These are phyloP conservation scores for Pythium myriotylum DNA, from an alignment of 352 stramenopile species.

Conservation along the genomic window DNA sequence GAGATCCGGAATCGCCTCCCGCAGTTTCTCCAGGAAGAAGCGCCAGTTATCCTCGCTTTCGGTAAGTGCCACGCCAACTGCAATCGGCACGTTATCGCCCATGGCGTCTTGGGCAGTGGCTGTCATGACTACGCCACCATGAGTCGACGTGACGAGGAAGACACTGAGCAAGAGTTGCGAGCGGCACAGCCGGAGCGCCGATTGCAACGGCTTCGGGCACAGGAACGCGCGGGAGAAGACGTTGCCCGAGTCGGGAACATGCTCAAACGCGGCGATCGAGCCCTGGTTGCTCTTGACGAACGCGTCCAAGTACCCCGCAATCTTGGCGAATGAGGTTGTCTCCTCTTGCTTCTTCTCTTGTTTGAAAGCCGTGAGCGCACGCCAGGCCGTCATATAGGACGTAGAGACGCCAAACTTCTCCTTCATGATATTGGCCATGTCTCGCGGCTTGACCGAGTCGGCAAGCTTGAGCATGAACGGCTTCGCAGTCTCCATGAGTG, in stretches of 20 bases:
- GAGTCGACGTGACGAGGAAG: slow-evolving; percentile 65
- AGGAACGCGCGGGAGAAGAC: slow-evolving; percentile 69
- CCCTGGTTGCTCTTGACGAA: slow-evolving; percentile 62
- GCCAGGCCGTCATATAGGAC: slow-evolving; percentile 83
- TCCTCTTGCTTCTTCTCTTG: slow-evolving; percentile 74
- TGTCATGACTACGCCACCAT: slow-evolving; percentile 71
- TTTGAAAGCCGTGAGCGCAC: slow-evolving; percentile 66
- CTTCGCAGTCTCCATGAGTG: slow-evolving; percentile 73
- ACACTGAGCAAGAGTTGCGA: slow-evolving; percentile 67
- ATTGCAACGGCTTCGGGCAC: slow-evolving; percentile 62
- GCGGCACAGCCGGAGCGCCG: slow-evolving; percentile 57
- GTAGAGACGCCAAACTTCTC: slow-evolving; percentile 78
- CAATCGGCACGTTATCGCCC: slow-evolving; percentile 74
- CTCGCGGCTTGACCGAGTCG: slow-evolving; percentile 64
- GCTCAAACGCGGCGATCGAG: slow-evolving; percentile 67
- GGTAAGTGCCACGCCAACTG: slow-evolving; percentile 49
- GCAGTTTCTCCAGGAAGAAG: slow-evolving; percentile 70
- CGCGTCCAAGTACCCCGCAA: slow-evolving; percentile 61
- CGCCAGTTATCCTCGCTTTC: slow-evolving; percentile 65
- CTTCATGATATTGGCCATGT: slow-evolving; percentile 84
- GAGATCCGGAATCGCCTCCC: slow-evolving; percentile 58
- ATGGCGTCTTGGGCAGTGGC: slow-evolving; percentile 74
- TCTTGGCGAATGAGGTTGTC: slow-evolving; percentile 67
- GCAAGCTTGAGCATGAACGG: slow-evolving; percentile 65
- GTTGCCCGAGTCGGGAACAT: slow-evolving; percentile 28